phyloP scores from a whole-genome alignment of 495 filamentous ascomycete genomes.

The Penicillium canescens region DNA sequence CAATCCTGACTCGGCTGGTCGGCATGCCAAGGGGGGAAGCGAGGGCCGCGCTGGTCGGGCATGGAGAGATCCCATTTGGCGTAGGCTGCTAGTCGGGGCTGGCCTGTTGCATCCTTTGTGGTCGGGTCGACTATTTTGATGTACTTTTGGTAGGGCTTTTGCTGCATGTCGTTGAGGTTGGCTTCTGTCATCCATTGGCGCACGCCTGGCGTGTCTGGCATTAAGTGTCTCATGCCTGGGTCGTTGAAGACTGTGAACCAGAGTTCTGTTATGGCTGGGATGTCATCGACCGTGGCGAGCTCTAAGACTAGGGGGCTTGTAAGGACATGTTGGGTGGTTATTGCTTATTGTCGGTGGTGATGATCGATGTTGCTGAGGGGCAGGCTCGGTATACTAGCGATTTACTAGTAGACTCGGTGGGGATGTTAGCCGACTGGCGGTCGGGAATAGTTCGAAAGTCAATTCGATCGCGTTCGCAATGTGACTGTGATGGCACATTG shows the following conservation, averaged over 20 bases:
- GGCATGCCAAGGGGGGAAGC: constrained; percentile 27
- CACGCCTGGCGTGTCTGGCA: constrained; percentile 27
- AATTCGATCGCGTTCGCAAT: too few relatives aligned
- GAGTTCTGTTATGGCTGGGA: constrained; percentile 19
- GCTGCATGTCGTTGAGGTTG: constrained; percentile 17
- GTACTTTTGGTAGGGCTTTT: constrained; percentile 27
- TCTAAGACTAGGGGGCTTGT: constrained; percentile 11
- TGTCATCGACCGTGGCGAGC: constrained; percentile 22
- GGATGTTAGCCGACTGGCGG: too few relatives aligned
- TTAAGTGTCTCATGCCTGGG: constrained; percentile 11
- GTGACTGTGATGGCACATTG: too few relatives aligned
- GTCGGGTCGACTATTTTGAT: constrained; percentile 28
- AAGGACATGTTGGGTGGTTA: constrained; percentile 1
- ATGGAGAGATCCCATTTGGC: constrained; percentile 29
- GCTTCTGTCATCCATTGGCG: constrained; percentile 25
- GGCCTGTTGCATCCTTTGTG: constrained; percentile 11
- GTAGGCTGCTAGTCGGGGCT: constrained; percentile 23
- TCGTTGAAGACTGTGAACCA: constrained; percentile 32
- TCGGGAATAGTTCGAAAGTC: too few relatives aligned
- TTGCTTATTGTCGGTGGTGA: neutral
- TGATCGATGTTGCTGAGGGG: neutral
- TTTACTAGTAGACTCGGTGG: neutral
- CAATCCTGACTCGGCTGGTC: constrained; percentile 17
- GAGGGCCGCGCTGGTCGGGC: constrained; percentile 23
- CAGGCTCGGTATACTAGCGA: neutral